A percentile compares a stretch with the other conserved stretches of the same genome.
Conservation (phyloP, 495 filamentous ascomycete genomes). For the Podospora pseudopauciseta region DNA sequence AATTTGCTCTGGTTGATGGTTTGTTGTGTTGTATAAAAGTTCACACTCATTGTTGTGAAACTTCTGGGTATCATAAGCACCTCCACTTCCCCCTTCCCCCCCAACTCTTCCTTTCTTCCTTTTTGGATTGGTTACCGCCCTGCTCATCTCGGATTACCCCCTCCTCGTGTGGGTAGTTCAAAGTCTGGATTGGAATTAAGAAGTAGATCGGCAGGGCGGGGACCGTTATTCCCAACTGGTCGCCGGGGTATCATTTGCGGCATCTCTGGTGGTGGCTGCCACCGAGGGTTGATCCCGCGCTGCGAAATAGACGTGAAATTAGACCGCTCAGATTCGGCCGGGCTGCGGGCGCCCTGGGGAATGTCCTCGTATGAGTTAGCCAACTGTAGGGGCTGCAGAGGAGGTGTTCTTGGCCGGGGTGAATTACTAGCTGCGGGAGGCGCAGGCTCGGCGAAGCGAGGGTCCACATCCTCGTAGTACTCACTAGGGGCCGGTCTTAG, state of each 20-base stretch:
- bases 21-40: not conserved
- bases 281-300: slow-evolving; percentile 80
- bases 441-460: slow-evolving; percentile 62
- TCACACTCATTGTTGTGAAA: not conserved
- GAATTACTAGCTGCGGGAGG: slow-evolving; percentile 23
- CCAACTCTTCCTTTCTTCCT: not conserved
- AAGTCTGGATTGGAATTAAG: slow-evolving; percentile 75
- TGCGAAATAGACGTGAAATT: slow-evolving; percentile 84
- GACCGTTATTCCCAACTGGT: slow-evolving; percentile 34
- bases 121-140: slow-evolving; percentile 10
- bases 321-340: slow-evolving; percentile 69
- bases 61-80: not conserved
- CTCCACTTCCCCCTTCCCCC: not conserved
- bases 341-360: slow-evolving; percentile 64
- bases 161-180: slow-evolving; percentile 42
- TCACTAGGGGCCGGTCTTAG: slow-evolving; percentile 38
- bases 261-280: slow-evolving; percentile 48
- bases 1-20: not conserved
- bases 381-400: slow-evolving; percentile 25
- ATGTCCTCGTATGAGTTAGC: slow-evolving; percentile 53
- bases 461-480: slow-evolving; percentile 95
- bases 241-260: slow-evolving; percentile 25
- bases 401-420: not conserved
- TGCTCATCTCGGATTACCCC: slow-evolving; percentile 32
- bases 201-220: slow-evolving; percentile 52